phyloP scores from a whole-genome alignment of 2,329 filamentous ascomycete species.

The Ophiosphaerella korrae region DNA sequence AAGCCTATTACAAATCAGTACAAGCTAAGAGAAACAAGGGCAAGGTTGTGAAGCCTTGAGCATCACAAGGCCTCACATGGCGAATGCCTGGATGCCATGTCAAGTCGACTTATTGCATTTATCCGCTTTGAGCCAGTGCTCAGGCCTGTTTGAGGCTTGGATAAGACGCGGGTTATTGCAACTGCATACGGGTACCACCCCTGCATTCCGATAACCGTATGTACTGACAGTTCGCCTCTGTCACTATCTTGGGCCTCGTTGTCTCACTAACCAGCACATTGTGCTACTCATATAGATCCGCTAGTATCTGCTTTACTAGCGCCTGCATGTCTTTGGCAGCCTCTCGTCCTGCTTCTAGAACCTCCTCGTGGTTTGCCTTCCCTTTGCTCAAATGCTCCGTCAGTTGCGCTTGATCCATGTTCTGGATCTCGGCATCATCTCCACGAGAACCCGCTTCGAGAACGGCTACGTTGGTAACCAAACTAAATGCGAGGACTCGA shows the following conservation, averaged over 20 bases:
- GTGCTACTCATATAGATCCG: slow-evolving; percentile 41
- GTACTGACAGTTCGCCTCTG: background rate
- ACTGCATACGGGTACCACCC: too few relatives aligned
- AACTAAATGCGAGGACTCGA: slow-evolving; percentile 66
- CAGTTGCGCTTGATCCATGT: slow-evolving; percentile 57
- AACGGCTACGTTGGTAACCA: slow-evolving; percentile 69
- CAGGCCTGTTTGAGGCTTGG: too few relatives aligned
- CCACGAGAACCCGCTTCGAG: slow-evolving; percentile 63
- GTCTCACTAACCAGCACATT: background rate
- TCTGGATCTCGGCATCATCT: slow-evolving; percentile 60
- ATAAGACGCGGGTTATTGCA: too few relatives aligned
- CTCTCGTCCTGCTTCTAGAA: slow-evolving; percentile 64
- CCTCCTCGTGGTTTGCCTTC: slow-evolving; percentile 68
- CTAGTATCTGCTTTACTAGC: slow-evolving; percentile 54
- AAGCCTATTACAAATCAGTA: slow-evolving; percentile 83
- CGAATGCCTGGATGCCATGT: background rate
- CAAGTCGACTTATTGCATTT: background rate
- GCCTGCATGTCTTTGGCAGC: slow-evolving; percentile 68
- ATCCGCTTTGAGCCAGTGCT: too few relatives aligned
- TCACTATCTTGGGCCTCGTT: background rate
- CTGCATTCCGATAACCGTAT: background rate
- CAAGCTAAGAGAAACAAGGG: slow-evolving; percentile 61
- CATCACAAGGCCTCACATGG: background rate
- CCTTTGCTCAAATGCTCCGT: slow-evolving; percentile 62
- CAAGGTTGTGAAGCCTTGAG: slow-evolving; percentile 43